Conservation (phyloP, 2,329 filamentous ascomycete species). For the Epichloe gansuensis region DNA sequence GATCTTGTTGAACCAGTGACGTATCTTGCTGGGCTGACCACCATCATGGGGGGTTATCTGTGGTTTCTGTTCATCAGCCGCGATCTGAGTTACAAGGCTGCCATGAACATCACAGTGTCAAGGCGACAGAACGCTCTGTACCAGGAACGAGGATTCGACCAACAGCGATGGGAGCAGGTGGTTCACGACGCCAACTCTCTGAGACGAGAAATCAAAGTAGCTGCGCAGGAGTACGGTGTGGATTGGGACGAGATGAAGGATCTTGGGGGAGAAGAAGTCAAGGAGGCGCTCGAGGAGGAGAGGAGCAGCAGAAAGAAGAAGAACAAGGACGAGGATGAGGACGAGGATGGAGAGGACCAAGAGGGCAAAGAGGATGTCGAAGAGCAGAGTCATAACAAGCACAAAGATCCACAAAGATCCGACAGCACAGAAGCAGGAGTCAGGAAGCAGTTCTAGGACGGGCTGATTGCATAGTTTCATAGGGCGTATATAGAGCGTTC, state of each 20-base stretch:
- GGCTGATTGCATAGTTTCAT: background rate
- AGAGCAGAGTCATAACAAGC: constrained; percentile 14
- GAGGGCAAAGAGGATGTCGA: constrained; percentile 16
- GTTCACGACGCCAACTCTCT: constrained; percentile 70
- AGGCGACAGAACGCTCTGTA: constrained; percentile 68
- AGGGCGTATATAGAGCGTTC: no score
- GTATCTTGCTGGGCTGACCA: constrained; percentile 75
- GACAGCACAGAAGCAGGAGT: constrained; percentile 10
- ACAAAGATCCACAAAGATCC: constrained; percentile 14
- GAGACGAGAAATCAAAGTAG: constrained; percentile 62
- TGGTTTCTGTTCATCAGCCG: constrained; percentile 92
- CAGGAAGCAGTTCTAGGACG: background rate
- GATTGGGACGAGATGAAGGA: constrained; percentile 74
- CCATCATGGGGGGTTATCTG: constrained; percentile 78
- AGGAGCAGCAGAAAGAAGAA: constrained; percentile 23
- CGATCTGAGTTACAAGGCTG: constrained; percentile 75
- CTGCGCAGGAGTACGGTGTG: constrained; percentile 79
- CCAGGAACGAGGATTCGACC: constrained; percentile 59
- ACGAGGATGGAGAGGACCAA: constrained; percentile 25
- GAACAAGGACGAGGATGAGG: constrained; percentile 26
- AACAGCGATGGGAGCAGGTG: constrained; percentile 62
- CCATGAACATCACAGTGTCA: constrained; percentile 76
- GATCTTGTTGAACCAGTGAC: constrained; percentile 85
- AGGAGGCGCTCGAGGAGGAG: constrained; percentile 43
- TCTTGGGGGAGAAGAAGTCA: constrained; percentile 54